Base-by-base conservation (phyloP, 1,139 yeast species). In the Chernovozyma sophiae-reginae region DNA sequence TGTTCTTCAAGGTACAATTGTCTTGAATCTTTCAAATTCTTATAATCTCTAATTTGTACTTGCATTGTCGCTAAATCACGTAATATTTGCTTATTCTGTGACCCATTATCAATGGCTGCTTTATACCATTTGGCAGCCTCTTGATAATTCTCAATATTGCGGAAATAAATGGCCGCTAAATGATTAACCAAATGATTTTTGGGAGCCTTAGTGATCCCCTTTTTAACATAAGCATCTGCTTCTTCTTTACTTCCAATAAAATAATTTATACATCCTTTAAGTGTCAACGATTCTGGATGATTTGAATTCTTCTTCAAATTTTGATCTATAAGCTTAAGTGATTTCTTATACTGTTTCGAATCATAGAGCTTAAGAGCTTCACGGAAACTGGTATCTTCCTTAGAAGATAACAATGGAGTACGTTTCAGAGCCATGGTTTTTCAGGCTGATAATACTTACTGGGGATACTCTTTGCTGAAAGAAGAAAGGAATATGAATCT, bases 291-390 rank as follows among this genome's bases (percentile, higher is more conserved):
- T 53, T 86, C 96, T 27, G 89, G 84, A 58, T 86, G 90, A 35
- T 68, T 70, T 10, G 87, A 72, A 53, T 79, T 79, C 51, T 86
- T 86, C 63, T 87, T 87, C 52, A 92, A 63, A 51, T 85, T 77
- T 31, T 76, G 68, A 40, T 94, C 97, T 25, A 87, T 75, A 25
- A 80, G 56, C 57, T 86, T 86, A 51, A 89, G 63, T 0, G 96
- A 80, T 53, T 89, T 89, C 55, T 87, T 87, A 68, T 89, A 90
- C 59, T 87, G 92, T 57, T 86, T 87, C 33, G 71, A 57, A 54
- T 92, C 98, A 53, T 87, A 92, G 34, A 86, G 72, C 51, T 81
- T 79, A 55, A 92, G 70, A 1, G 96, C 96, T 48, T 84, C 86
- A 43, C 84, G 74, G 66, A 90, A 89, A 49, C 77, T 78, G 35